Conservation (phyloP, 2,329 filamentous ascomycete genomes). For the Fusarium neocosmosporiellum region DNA sequence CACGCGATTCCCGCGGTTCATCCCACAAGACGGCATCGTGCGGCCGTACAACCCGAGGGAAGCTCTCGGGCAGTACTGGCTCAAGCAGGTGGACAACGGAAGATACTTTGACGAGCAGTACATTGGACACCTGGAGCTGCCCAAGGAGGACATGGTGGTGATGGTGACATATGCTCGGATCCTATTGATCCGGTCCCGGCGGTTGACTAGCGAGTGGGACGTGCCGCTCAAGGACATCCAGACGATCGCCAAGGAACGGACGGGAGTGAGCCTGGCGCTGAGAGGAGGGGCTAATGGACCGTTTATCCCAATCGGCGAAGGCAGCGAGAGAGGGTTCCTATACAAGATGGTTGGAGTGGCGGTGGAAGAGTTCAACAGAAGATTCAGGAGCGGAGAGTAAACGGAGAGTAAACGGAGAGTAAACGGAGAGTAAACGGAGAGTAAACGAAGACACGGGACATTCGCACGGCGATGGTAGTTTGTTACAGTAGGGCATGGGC, state of each 20-base stretch:
- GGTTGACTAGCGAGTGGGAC: conserved; percentile 93
- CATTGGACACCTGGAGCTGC: conserved; percentile 94
- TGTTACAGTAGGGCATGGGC: not conserved
- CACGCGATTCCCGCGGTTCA: conserved; percentile 91
- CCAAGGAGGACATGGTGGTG: conserved; percentile 86
- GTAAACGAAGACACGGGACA: not conserved
- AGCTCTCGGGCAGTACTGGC: conserved; percentile 96
- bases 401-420: not conserved
- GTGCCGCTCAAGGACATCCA: conserved; percentile 95
- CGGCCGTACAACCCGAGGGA: conserved; percentile 95
- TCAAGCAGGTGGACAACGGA: conserved; percentile 97
- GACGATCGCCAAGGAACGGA: conserved; percentile 96
- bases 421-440: conserved; percentile 45
- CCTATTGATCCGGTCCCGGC: conserved; percentile 88
- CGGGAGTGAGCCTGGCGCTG: conserved; percentile 88
- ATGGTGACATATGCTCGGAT: conserved; percentile 91
- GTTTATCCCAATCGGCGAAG: conserved; percentile 93
- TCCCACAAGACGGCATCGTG: conserved; percentile 92
- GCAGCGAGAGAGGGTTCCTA: conserved; percentile 74
- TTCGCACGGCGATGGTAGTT: not conserved
- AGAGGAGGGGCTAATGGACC: conserved; percentile 93
- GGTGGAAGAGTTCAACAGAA: conserved; percentile 74
- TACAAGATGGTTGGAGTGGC: conserved; percentile 75
- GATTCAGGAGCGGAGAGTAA: conserved; percentile 60
- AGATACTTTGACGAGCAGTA: conserved; percentile 98